Percentiles rank a stretch among this genome's conserved stretches.
phyloP scores from a whole-genome alignment of 2,329 filamentous ascomycete genomes.

The Ophiostoma novo-ulmi region DNA sequence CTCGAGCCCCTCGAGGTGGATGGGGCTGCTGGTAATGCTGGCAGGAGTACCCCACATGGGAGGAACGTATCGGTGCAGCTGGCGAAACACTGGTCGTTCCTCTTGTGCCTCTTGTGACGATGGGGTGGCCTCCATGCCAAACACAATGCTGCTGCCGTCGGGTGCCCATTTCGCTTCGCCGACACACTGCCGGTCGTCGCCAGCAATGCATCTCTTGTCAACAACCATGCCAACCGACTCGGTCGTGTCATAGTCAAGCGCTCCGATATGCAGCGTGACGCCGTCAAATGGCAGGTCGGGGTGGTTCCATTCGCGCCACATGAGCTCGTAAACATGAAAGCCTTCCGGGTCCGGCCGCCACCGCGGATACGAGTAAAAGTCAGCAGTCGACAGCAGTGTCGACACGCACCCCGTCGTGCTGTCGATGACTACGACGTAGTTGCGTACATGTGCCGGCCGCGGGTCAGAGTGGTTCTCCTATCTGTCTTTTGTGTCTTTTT shows the following conservation, averaged over 20 bases:
- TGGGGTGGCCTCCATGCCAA: conserved; percentile 40
- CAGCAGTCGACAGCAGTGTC: conserved; percentile 31
- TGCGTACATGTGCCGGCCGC: conserved; percentile 28
- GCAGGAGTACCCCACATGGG: neutral
- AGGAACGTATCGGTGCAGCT: neutral
- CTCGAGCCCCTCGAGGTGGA: conserved; percentile 33
- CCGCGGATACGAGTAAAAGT: conserved; percentile 5
- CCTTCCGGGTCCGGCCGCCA: conserved; percentile 36
- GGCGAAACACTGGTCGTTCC: conserved; percentile 20
- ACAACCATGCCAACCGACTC: neutral
- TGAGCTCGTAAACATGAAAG: conserved; percentile 33
- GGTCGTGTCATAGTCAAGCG: neutral
- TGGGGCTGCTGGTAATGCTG: no score
- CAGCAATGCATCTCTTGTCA: conserved; percentile 36
- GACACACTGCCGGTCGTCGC: conserved; percentile 40
- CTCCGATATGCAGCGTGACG: conserved; percentile 22
- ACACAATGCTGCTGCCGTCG: conserved; percentile 44
- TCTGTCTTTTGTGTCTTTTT: conserved; percentile 18
- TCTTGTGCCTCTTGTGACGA: conserved; percentile 27
- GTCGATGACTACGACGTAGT: conserved; percentile 38
- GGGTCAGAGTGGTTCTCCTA: conserved; percentile 44
- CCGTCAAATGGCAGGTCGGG: conserved; percentile 21
- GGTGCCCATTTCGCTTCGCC: conserved; percentile 48
- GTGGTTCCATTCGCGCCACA: conserved; percentile 51
- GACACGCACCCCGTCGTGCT: conserved; percentile 34